These are phyloP conservation scores for Akanthomyces dipterigenus DNA, from an alignment of 2,329 filamentous ascomycete species.

Conservation along the genomic window DNA sequence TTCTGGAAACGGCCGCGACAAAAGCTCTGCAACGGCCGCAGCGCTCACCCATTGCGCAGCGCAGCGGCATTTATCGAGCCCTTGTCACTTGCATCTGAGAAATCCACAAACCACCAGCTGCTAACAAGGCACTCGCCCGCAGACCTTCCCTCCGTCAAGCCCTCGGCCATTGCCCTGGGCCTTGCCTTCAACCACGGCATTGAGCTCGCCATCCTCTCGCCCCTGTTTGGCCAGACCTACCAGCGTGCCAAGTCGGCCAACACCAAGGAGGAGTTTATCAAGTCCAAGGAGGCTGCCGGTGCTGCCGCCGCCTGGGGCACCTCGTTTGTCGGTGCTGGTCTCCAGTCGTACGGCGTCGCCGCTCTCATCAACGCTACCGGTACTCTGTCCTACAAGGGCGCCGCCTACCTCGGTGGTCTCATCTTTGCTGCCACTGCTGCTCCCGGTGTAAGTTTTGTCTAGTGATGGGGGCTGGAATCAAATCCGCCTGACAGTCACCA, in stretches of 20 bases:
- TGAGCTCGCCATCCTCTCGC: constrained; percentile 79
- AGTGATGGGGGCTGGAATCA: background rate
- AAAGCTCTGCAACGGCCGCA: background rate
- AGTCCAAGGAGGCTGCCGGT: constrained; percentile 83
- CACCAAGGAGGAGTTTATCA: constrained; percentile 93
- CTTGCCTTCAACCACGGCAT: constrained; percentile 92
- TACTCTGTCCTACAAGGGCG: constrained; percentile 93
- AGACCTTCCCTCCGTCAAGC: constrained; percentile 77
- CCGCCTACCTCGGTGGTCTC: constrained; percentile 82
- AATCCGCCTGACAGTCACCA: too few relatives aligned
- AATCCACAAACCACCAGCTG: background rate
- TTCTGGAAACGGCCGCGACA: background rate
- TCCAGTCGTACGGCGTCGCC: constrained; percentile 85
- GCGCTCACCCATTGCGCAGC: background rate
- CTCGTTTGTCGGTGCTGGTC: constrained; percentile 77
- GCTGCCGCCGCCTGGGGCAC: constrained; percentile 87
- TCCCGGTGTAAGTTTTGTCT: constrained; percentile 61
- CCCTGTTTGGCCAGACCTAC: constrained; percentile 92
- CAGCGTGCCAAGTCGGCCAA: constrained; percentile 85
- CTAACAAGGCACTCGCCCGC: background rate
- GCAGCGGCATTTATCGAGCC: background rate
- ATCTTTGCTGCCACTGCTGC: constrained; percentile 90
- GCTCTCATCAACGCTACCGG: constrained; percentile 92
- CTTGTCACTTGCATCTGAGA: background rate
- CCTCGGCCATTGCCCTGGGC: constrained; percentile 93